Percentiles rank a stretch among this genome's conserved stretches.
Conservation (phyloP, 179 eudicot genomes). For the Beta lomatogona region DNA sequence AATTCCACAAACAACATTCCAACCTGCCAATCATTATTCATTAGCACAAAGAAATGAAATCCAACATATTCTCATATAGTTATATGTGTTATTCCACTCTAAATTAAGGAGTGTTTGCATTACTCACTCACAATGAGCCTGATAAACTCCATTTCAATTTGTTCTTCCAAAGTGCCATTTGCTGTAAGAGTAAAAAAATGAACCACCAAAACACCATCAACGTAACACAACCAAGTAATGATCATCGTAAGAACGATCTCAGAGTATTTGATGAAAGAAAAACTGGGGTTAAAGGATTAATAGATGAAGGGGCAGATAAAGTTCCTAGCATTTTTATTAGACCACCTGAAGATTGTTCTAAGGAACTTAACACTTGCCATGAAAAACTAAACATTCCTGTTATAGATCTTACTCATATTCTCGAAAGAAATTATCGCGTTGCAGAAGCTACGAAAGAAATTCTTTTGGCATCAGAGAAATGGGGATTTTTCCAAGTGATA, state of each 20-base stretch:
- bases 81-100: too few relatives aligned
- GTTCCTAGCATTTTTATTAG: constrained; percentile 16
- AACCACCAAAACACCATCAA: neutral
- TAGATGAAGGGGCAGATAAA: constrained; percentile 5
- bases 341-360: neutral
- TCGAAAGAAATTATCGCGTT: neutral
- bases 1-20: too few relatives aligned
- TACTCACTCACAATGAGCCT: too few relatives aligned
- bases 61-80: too few relatives aligned
- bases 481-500: constrained; percentile 26
- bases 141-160: too few relatives aligned
- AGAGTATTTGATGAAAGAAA: constrained; percentile 20
- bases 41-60: too few relatives aligned
- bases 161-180: too few relatives aligned
- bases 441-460: neutral
- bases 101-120: too few relatives aligned
- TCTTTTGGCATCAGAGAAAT: neutral
- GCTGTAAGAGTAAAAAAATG: too few relatives aligned
- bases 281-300: constrained; percentile 22
- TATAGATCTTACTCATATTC: constrained; percentile 5
- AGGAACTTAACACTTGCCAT: neutral
- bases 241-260: constrained; percentile 15
- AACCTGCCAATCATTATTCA: too few relatives aligned
- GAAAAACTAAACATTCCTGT: neutral
- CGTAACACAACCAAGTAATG: neutral